phyloP scores from a whole-genome alignment of 495 filamentous ascomycete species.

The Aspergillus funiculosus region DNA sequence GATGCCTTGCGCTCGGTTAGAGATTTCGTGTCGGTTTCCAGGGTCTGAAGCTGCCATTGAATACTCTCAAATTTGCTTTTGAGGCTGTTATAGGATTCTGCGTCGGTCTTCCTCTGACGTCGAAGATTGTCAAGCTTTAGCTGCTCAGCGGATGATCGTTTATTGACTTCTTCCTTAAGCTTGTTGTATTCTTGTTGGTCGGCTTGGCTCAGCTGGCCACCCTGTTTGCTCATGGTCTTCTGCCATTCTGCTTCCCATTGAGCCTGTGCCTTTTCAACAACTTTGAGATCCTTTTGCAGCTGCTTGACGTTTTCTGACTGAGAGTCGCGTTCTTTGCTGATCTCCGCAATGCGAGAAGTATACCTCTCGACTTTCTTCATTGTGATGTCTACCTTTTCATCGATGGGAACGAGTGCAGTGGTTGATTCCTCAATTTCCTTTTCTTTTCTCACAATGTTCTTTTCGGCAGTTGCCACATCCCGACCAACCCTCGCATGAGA shows the following conservation, averaged over 20 bases:
- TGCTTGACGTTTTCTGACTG: conserved; percentile 61
- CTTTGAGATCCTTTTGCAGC: conserved; percentile 68
- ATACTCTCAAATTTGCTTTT: conserved; percentile 77
- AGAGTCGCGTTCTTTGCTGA: conserved; percentile 67
- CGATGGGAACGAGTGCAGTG: conserved; percentile 78
- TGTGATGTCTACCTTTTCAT: conserved; percentile 87
- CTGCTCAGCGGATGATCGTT: conserved; percentile 74
- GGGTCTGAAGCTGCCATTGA: conserved; percentile 63
- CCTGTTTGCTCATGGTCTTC: conserved; percentile 75
- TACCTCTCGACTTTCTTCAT: conserved; percentile 61
- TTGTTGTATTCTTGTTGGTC: conserved; percentile 88
- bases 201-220: conserved; percentile 73
- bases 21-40: conserved; percentile 64
- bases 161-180: conserved; percentile 79
- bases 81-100: conserved; percentile 78
- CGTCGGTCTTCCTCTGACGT: conserved; percentile 82
- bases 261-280: conserved; percentile 84
- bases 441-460: conserved; percentile 74
- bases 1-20: conserved; percentile 61
- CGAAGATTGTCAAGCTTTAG: conserved; percentile 75
- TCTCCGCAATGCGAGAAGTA: conserved; percentile 58
- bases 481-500: conserved; percentile 74
- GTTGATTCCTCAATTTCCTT: conserved; percentile 83
- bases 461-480: conserved; percentile 76
- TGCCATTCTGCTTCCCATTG: conserved; percentile 85